These are phyloP conservation scores for Coelastrella sp. DNA, from an alignment of 139 green algal genomes.

Conservation along the genomic window DNA sequence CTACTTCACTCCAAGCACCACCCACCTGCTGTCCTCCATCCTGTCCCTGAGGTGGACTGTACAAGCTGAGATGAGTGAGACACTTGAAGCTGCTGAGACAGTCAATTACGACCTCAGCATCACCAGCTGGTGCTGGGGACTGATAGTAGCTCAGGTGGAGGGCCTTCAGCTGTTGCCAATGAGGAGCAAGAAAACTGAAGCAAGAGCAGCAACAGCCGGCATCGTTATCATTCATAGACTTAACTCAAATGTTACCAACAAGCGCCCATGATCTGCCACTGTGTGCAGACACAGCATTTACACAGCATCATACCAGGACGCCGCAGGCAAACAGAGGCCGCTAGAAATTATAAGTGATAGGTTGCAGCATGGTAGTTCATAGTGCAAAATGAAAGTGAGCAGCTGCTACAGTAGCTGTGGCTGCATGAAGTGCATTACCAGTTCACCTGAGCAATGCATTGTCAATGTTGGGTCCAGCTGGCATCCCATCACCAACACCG, in stretches of 20 bases:
- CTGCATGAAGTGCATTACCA: not conserved
- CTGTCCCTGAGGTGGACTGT: too few species aligned
- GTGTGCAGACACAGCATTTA: too few species aligned
- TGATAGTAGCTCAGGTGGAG: conserved; percentile 30
- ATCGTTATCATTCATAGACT: too few species aligned
- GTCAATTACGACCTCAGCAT: not conserved
- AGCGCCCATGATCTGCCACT: too few species aligned
- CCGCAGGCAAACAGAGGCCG: too few species aligned
- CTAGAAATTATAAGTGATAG: too few species aligned
- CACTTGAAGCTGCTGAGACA: not conserved
- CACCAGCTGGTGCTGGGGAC: not conserved
- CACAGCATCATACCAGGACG: too few species aligned
- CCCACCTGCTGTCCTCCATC: too few species aligned
- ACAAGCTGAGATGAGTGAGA: conserved; percentile 24
- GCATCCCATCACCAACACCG: not conserved
- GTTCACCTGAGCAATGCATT: conserved; percentile 19
- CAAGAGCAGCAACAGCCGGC: conserved; percentile 24
- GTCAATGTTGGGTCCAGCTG: not conserved
- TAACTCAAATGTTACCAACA: too few species aligned
- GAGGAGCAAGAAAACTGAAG: conserved; percentile 17
- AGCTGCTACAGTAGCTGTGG: not conserved
- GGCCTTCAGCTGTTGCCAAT: conserved; percentile 17
- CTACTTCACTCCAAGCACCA: too few species aligned
- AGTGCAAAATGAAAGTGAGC: too few species aligned
- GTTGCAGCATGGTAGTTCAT: too few species aligned